Conservation (phyloP, 2,329 filamentous ascomycete species). For the Xylariales sp. region DNA sequence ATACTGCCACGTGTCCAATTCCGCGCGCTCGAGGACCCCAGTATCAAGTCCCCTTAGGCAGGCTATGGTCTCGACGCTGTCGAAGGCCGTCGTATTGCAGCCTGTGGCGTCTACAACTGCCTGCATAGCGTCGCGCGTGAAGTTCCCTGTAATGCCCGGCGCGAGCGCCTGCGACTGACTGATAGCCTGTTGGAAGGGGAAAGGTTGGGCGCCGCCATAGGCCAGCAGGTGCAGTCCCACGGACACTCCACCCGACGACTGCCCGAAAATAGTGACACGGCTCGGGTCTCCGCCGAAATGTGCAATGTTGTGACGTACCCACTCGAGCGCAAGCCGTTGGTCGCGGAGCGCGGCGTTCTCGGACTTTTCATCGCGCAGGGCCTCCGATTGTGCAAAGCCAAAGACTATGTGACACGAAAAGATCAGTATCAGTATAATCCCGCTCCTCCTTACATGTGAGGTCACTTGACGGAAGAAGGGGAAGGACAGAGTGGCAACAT, state of each 20-base stretch:
- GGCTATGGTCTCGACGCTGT: conserved; percentile 37
- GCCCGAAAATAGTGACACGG: conserved; percentile 23
- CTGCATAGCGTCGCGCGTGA: conserved; percentile 41
- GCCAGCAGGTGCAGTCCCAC: conserved; percentile 45
- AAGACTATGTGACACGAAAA: not conserved
- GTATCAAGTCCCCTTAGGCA: conserved; percentile 42
- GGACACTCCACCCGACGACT: conserved; percentile 29
- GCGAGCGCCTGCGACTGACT: conserved; percentile 45
- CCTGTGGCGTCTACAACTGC: conserved; percentile 35
- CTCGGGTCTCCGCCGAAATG: conserved; percentile 14
- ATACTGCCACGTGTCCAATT: conserved; percentile 34
- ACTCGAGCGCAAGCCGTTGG: conserved; percentile 26
- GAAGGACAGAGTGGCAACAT: no score
- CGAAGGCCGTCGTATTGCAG: conserved; percentile 36
- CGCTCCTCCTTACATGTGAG: not conserved
- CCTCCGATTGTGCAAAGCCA: conserved; percentile 7
- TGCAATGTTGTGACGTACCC: conserved; percentile 15
- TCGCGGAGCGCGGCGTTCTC: conserved; percentile 27
- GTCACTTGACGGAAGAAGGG: not conserved
- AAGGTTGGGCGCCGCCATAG: conserved; percentile 37
- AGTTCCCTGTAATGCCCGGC: conserved; percentile 43
- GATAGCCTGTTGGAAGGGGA: conserved; percentile 41
- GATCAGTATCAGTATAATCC: not conserved
- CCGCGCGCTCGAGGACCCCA: conserved; percentile 36
- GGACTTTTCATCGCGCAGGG: conserved; percentile 16